These are phyloP conservation scores for Apiospora aurea DNA, from an alignment of 2,329 filamentous ascomycete species.

Conservation along the genomic window DNA sequence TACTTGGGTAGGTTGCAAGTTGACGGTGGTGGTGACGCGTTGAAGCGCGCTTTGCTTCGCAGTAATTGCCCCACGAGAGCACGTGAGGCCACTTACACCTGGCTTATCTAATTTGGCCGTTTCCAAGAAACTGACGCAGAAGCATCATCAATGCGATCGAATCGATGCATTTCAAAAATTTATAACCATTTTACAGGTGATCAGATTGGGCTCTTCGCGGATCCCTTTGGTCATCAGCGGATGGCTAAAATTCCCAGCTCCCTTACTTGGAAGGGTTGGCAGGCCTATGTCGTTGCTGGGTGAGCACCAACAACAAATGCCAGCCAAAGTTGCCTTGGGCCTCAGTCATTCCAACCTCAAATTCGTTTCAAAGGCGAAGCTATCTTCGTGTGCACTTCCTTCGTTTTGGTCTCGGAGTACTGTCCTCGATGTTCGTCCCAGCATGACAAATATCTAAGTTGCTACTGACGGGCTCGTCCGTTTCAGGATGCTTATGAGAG, in stretches of 20 bases:
- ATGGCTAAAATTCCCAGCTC: no score
- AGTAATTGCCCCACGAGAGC: background rate
- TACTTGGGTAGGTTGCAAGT: background rate
- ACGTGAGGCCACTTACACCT: background rate
- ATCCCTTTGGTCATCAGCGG: background rate
- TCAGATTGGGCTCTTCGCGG: background rate
- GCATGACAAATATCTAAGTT: background rate
- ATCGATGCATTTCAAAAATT: background rate
- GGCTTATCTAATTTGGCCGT: background rate
- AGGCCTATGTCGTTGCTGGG: no score
- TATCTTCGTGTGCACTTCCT: no score
- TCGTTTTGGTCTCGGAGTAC: no score
- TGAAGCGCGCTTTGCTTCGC: background rate
- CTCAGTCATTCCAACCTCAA: no score
- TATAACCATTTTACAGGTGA: background rate
- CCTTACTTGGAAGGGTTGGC: no score
- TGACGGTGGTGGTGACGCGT: background rate
- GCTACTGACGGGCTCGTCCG: background rate
- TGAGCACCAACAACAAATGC: no score
- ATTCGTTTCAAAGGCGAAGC: no score
- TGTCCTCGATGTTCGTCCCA: background rate
- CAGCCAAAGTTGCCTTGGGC: no score
- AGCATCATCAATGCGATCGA: background rate
- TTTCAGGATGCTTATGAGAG: background rate
- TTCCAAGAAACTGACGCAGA: background rate